A percentile compares a stretch with the other conserved stretches of the same genome.
Evolutionary conservation across 768 basidiomycete genomes (phyloP).

Genomic region (Exidia glandulosa): DNA sequence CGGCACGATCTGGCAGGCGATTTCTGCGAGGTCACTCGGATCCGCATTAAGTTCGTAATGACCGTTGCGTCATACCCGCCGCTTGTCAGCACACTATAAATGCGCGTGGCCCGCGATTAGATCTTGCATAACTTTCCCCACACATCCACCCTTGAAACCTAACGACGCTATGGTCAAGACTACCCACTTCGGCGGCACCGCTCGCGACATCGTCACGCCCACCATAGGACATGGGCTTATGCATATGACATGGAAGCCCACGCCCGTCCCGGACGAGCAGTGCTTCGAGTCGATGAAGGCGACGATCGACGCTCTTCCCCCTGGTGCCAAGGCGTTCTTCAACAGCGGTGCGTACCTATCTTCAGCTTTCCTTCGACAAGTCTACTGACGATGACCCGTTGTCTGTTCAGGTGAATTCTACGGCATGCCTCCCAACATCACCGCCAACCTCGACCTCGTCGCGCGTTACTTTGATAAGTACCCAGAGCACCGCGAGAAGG

Average conservation of each 20-base stretch:
- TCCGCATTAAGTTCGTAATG: too few species aligned
- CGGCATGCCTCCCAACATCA: constrained; percentile 23
- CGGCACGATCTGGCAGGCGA: too few species aligned
- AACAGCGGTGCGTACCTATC: constrained; percentile 31
- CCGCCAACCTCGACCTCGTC: constrained; percentile 38
- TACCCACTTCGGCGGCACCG: not conserved
- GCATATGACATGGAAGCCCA: constrained; percentile 26
- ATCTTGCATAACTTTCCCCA: too few species aligned
- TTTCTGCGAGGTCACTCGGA: too few species aligned
- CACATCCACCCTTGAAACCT: too few species aligned
- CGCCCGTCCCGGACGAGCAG: constrained; percentile 41
- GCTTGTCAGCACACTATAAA: too few species aligned
- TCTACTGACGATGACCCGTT: not conserved
- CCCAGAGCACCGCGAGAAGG: constrained; percentile 31
- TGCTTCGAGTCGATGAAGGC: constrained; percentile 53
- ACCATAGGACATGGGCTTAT: not conserved
- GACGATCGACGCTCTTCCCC: constrained; percentile 30
- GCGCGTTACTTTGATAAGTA: constrained; percentile 38
- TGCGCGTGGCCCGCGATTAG: too few species aligned
- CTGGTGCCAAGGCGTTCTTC: constrained; percentile 36
- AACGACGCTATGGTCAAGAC: not conserved
- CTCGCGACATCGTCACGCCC: not conserved
- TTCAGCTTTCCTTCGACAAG: not conserved
- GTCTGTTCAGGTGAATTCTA: constrained; percentile 59
- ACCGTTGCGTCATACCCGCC: too few species aligned